Evolutionary conservation across 148 eudicot species (phyloP), one percentile per base, ranked within the genome.

Genomic region (Gaultheria prostrata): DNA sequence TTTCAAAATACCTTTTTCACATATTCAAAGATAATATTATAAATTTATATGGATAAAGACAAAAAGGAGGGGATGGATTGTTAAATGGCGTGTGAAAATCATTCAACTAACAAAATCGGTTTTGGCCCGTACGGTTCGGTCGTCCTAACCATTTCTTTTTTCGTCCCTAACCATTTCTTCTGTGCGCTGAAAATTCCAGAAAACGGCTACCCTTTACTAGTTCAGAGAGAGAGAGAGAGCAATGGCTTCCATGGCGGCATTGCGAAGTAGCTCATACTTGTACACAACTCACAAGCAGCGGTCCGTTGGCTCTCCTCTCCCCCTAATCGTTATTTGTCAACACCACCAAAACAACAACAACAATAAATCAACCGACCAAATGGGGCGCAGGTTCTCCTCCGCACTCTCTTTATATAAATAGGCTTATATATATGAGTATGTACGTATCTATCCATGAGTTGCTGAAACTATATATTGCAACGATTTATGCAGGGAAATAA

Each of bases 401-500:
- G 57, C 33, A 18, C 80, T 24, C 80, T 53, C 78, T 57, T n/a
- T 6, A 15, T 18, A 12, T 77, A 48, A 0, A 6, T 33, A 11
- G 30, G 4, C 74, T 4, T 1, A 48, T 5, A 6, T n/a, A 17
- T 35, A n/a, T n/a, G n/a, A n/a, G n/a, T n/a, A n/a, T n/a, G n/a
- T n/a, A n/a, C n/a, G 39, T 9, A 26, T 54, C n/a, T 20, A 20
- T 35, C 7, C 20, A 15, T 61, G 1, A 45, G 12, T 54, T 43
- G 28, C 71, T 76, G 39, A 83, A 39, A 11, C 67, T 57, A 61
- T 21, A 53, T 78, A 80, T 65, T 54, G 14, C 84, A 63, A 54
- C 83, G 65, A 77, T 87, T 78, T 12, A n/a, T 80, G 87, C 56
- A 92, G 98, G 89, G 94, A 96, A 82, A 84, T 96, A 0, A 84